These are phyloP conservation scores for Athelia psychrophila DNA, from an alignment of 1,284 basidiomycete genomes.

Conservation along the genomic window DNA sequence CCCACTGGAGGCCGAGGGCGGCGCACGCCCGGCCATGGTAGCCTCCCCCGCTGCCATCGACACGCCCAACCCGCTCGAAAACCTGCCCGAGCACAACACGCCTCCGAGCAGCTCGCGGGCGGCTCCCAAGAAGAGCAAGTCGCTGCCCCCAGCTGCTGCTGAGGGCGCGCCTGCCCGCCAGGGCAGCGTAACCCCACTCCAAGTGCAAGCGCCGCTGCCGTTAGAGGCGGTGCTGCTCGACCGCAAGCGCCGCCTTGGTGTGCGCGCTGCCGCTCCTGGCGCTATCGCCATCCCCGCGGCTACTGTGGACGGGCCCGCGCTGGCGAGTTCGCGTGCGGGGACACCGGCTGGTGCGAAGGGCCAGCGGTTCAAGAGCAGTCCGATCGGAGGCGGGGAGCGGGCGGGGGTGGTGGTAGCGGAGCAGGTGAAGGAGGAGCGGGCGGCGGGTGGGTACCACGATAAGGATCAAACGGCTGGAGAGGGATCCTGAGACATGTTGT, in stretches of 20 bases:
- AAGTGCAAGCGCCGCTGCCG: conserved; percentile 23
- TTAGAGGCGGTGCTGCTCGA: conserved; percentile 62
- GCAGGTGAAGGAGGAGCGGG: conserved; percentile 30
- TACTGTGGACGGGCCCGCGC: neutral
- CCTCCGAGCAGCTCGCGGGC: conserved; percentile 39
- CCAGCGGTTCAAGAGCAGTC: conserved; percentile 70
- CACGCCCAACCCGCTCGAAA: conserved; percentile 12
- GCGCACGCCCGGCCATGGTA: conserved; percentile 4
- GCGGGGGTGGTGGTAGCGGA: conserved; percentile 41
- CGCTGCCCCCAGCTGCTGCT: too few species aligned
- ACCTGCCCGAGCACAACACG: conserved; percentile 12
- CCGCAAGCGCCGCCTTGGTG: conserved; percentile 40
- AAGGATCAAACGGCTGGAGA: too few species aligned
- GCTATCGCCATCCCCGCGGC: conserved; percentile 10
- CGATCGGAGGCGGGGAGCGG: conserved; percentile 40
- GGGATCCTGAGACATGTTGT: too few species aligned
- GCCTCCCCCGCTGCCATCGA: conserved; percentile 5
- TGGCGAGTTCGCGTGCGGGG: neutral
- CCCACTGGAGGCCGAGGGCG: neutral
- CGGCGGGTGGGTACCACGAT: too few species aligned
- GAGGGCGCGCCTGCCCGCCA: too few species aligned
- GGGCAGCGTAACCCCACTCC: conserved; percentile 48
- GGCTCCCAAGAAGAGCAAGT: conserved; percentile 23
- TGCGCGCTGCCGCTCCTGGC: conserved; percentile 20
- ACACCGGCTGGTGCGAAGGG: conserved; percentile 36